These are phyloP conservation scores for Suillus cothurnatus DNA, from an alignment of 768 basidiomycete species.

Conservation along the genomic window DNA sequence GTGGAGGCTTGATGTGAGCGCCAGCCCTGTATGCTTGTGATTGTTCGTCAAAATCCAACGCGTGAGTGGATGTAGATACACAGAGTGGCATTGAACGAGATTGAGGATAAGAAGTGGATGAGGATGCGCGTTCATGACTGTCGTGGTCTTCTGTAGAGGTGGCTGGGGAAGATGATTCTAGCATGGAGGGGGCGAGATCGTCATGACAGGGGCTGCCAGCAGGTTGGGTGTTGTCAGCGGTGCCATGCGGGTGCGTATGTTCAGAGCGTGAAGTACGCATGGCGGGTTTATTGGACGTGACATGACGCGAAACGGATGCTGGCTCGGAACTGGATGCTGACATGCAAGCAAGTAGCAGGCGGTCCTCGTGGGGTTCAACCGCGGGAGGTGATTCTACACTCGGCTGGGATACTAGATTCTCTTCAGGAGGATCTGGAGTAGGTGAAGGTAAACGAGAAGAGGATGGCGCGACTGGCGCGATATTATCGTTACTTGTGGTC, in stretches of 20 bases:
- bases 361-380: not conserved
- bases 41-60: constrained; percentile 6
- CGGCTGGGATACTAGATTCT: not conserved
- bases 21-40: constrained; percentile 15
- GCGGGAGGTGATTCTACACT: constrained; percentile 10
- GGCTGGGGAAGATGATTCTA: not conserved
- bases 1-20: constrained; percentile 18
- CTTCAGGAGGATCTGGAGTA: constrained; percentile 18
- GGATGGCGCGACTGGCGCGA: constrained; percentile 16
- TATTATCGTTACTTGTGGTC: constrained; percentile 16
- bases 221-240: not conserved
- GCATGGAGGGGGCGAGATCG: not conserved
- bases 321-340: not conserved
- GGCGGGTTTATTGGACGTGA: not conserved
- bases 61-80: constrained; percentile 4
- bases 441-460: constrained; percentile 22
- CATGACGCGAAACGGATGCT: not conserved
- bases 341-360: not conserved
- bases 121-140: not conserved
- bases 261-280: constrained; percentile 3
- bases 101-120: not conserved
- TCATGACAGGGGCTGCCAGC: not conserved
- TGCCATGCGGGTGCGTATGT: not conserved
- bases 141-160: not conserved
- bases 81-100: constrained; percentile 2